Conservation (phyloP, 495 filamentous ascomycete genomes). For the Neohortaea acidophila region DNA sequence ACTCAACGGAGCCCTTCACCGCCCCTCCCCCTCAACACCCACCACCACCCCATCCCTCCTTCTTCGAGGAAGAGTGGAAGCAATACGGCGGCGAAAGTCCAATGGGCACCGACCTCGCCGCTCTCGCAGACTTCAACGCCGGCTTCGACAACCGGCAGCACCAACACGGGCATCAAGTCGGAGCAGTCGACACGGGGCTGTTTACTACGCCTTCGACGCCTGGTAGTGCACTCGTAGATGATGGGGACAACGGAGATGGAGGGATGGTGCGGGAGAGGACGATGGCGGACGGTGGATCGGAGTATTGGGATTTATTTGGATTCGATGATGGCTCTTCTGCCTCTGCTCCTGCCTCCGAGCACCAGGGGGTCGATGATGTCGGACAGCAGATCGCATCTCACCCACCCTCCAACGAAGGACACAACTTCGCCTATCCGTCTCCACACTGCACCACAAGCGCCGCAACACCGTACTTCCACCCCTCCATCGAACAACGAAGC, state of each 20-base stretch:
- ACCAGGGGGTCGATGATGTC: too few species aligned
- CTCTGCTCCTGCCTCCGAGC: too few species aligned
- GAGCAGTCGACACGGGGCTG: conserved; percentile 7
- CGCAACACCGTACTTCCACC: conserved; percentile 1
- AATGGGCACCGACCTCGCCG: conserved; percentile 5
- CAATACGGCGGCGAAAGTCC: neutral
- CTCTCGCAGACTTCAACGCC: conserved; percentile 11
- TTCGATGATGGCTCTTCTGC: neutral
- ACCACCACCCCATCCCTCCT: too few species aligned
- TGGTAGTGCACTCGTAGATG: too few species aligned
- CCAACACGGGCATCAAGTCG: neutral
- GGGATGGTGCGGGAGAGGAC: too few species aligned
- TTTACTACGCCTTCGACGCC: conserved; percentile 11
- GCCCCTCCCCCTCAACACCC: too few species aligned
- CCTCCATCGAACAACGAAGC: neutral
- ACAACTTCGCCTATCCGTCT: neutral
- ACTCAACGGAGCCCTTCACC: too few species aligned
- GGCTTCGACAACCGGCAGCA: neutral
- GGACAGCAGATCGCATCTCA: too few species aligned
- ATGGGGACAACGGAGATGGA: too few species aligned
- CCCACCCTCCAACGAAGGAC: neutral
- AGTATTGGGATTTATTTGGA: conserved; percentile 1
- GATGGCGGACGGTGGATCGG: too few species aligned
- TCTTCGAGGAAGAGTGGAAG: conserved; percentile 7
- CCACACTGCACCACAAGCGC: neutral